These are phyloP conservation scores for Monosporascus sp. DNA, from an alignment of 2,329 filamentous ascomycete genomes.

Conservation along the genomic window DNA sequence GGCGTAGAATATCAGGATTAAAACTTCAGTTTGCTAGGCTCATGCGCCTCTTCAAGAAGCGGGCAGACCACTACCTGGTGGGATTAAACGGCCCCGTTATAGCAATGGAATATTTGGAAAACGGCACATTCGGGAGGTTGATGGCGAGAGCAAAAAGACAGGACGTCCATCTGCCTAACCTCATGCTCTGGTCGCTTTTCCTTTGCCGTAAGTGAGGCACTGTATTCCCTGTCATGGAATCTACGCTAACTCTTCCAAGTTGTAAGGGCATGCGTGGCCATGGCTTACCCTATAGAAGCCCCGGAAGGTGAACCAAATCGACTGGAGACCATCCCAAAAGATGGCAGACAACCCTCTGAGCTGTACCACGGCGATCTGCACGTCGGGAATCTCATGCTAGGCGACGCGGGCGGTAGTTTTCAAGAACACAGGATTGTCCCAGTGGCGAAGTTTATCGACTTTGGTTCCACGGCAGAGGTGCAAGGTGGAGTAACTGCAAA, in stretches of 20 bases:
- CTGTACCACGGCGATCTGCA: not conserved
- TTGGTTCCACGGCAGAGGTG: not conserved
- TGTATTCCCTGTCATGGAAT: not conserved
- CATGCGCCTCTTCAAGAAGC: not conserved
- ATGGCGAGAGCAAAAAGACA: not conserved
- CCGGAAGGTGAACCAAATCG: not conserved
- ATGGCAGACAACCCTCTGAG: not conserved
- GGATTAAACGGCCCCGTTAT: not conserved
- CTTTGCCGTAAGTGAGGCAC: not conserved
- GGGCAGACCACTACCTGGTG: not conserved
- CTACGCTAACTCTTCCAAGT: not conserved
- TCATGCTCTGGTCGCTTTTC: not conserved
- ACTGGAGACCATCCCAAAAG: not conserved
- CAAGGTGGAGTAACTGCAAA: not conserved
- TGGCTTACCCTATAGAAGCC: not conserved
- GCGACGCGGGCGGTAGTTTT: not conserved
- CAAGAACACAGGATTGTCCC: not conserved
- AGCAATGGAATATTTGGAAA: slow-evolving; percentile 1
- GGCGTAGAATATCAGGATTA: no score
- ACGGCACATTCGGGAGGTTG: not conserved
- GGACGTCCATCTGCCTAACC: not conserved
- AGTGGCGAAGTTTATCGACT: not conserved
- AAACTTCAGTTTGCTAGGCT: no score
- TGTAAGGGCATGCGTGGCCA: not conserved
- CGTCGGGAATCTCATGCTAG: not conserved